A percentile compares a stretch with the other conserved stretches of the same genome.
Evolutionary conservation across 192 early-diverging fungal genomes (phyloP).

Genomic region (Coemansia sp.): DNA sequence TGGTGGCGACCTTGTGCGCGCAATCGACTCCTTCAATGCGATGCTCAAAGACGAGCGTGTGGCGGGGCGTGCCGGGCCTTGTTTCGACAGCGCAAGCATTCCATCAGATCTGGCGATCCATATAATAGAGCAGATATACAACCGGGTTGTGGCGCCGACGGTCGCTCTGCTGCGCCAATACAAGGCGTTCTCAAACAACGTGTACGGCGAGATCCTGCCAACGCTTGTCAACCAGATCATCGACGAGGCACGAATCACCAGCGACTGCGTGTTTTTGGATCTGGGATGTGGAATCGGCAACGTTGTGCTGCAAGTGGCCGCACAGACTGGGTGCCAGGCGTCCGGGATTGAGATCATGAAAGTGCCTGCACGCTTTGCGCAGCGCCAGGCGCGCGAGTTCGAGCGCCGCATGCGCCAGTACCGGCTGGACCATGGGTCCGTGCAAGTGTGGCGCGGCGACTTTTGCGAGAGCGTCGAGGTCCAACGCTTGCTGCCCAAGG

Average conservation of each 20-base stretch:
- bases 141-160: constrained; percentile 78
- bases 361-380: constrained; percentile 76
- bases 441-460: constrained; percentile 76
- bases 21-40: constrained; percentile 73
- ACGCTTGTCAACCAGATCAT: constrained; percentile 85
- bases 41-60: constrained; percentile 53
- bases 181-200: constrained; percentile 88
- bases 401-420: constrained; percentile 74
- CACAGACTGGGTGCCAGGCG: constrained; percentile 77
- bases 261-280: constrained; percentile 83
- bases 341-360: constrained; percentile 93
- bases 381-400: constrained; percentile 81
- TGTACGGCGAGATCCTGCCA: constrained; percentile 94
- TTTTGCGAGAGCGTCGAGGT: constrained; percentile 77
- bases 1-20: constrained; percentile 64
- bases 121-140: constrained; percentile 86
- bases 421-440: constrained; percentile 59
- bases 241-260: constrained; percentile 61
- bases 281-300: constrained; percentile 95
- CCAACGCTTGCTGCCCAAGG: constrained; percentile 66
- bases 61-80: constrained; percentile 21
- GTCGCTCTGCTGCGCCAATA: constrained; percentile 75
- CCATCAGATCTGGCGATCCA: constrained; percentile 76
- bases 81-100: constrained; percentile 29
- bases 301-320: constrained; percentile 94